Evolutionary conservation across 2,329 filamentous ascomycete genomes (phyloP).

Genomic region (Monosporascus sp.): DNA sequence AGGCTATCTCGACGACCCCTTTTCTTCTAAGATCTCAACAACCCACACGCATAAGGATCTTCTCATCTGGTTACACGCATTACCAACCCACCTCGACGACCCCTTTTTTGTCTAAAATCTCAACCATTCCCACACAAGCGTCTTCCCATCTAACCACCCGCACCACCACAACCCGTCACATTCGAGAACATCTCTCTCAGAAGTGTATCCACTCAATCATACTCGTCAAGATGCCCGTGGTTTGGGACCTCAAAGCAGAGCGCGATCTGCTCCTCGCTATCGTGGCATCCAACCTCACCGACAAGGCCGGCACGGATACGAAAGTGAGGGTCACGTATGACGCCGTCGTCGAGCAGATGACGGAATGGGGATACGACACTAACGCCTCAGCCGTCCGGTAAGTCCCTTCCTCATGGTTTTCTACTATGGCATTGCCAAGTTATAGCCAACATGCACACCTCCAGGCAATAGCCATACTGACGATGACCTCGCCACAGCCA

Average conservation of each 20-base stretch:
- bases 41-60: too few relatives aligned
- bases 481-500: background rate
- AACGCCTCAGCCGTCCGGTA: background rate
- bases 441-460: background rate
- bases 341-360: background rate
- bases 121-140: too few relatives aligned
- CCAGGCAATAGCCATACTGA: background rate
- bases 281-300: background rate
- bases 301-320: background rate
- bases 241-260: background rate
- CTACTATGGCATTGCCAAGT: background rate
- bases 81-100: too few relatives aligned
- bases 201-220: too few relatives aligned
- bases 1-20: too few relatives aligned
- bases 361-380: background rate
- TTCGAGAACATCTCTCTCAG: too few relatives aligned
- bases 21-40: too few relatives aligned
- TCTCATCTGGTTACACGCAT: too few relatives aligned
- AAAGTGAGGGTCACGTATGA: background rate
- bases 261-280: background rate
- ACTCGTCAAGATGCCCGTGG: too few relatives aligned
- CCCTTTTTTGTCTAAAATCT: too few relatives aligned
- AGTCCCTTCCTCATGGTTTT: background rate
- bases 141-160: too few relatives aligned
- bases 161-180: too few relatives aligned